Percentiles rank a stretch among this genome's conserved stretches.
Conservation (phyloP, 805 yeast genomes). For the Schizosaccharomyces osmophilus region DNA sequence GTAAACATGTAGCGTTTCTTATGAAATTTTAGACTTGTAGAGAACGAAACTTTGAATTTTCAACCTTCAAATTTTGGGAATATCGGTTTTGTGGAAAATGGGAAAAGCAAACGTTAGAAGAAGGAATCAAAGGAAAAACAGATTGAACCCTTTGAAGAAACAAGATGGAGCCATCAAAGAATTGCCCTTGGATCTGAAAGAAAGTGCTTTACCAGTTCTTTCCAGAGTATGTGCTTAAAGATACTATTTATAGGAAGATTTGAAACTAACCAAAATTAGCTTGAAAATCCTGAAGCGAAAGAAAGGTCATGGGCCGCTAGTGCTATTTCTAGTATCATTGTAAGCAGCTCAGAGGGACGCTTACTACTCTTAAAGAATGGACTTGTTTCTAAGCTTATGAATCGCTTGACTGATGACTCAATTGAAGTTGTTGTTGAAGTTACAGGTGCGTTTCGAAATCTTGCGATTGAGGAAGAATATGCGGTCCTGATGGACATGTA, state of each 20-base stretch:
- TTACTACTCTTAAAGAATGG: constrained; percentile 37
- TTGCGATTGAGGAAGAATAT: constrained; percentile 70
- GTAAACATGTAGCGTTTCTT: too few relatives aligned
- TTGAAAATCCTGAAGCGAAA: constrained; percentile 36
- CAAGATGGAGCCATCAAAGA: not conserved
- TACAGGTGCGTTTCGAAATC: constrained; percentile 54
- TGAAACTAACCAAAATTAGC: not conserved
- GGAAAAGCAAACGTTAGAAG: not conserved
- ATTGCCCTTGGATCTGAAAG: constrained; percentile 23
- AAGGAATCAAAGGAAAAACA: not conserved
- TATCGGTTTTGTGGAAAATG: not conserved
- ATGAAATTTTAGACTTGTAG: too few relatives aligned
- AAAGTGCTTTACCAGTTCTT: constrained; percentile 43
- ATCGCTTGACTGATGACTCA: constrained; percentile 37
- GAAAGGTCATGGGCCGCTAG: constrained; percentile 59
- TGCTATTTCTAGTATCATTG: constrained; percentile 36
- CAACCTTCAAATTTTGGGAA: not conserved
- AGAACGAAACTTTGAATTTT: not conserved
- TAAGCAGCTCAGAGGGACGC: constrained; percentile 46
- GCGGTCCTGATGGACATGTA: constrained; percentile 51
- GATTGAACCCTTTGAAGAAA: not conserved
- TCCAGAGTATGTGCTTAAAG: constrained; percentile 17
- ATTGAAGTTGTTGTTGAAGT: constrained; percentile 62
- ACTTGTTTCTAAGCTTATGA: constrained; percentile 24
- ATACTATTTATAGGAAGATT: too few relatives aligned